Percentiles rank a stretch among this genome's conserved stretches.
Evolutionary conservation across 2,329 filamentous ascomycete genomes (phyloP).

Genomic region (Aspergillus tamarii): DNA sequence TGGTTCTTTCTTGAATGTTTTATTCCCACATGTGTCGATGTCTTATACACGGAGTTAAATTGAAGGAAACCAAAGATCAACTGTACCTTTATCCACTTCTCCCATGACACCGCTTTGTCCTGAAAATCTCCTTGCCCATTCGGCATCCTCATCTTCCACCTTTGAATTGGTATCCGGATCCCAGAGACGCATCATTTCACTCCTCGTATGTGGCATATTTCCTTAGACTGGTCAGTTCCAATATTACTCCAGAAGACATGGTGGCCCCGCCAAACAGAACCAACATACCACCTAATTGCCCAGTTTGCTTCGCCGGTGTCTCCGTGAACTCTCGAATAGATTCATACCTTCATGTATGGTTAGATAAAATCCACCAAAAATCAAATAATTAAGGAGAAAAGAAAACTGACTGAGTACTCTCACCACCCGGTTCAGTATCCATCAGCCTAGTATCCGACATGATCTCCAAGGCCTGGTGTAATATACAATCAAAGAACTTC

Average conservation of each 20-base stretch:
- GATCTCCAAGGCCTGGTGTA: not conserved
- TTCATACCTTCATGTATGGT: constrained; percentile 55
- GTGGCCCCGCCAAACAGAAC: not conserved
- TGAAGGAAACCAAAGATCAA: constrained; percentile 28
- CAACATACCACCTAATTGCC: constrained; percentile 58
- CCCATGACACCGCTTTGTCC: constrained; percentile 48
- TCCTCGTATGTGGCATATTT: constrained; percentile 37
- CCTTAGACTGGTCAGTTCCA: constrained; percentile 16
- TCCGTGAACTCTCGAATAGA: constrained; percentile 54
- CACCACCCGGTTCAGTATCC: constrained; percentile 63
- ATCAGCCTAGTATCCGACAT: constrained; percentile 60
- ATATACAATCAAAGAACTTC: not conserved
- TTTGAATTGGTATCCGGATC: not conserved
- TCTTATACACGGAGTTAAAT: constrained; percentile 34
- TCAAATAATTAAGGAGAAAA: not conserved
- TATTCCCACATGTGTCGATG: constrained; percentile 18
- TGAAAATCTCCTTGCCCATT: constrained; percentile 57
- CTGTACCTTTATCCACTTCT: constrained; percentile 44
- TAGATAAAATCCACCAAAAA: too few species aligned
- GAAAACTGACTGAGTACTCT: constrained; percentile 57
- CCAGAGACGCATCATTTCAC: constrained; percentile 28
- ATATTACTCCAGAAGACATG: not conserved
- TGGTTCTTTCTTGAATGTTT: constrained; percentile 24
- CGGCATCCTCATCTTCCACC: constrained; percentile 53
- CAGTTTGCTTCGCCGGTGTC: constrained; percentile 57